Conservation (phyloP, 805 yeast genomes). For the Candida palmyrensis region DNA sequence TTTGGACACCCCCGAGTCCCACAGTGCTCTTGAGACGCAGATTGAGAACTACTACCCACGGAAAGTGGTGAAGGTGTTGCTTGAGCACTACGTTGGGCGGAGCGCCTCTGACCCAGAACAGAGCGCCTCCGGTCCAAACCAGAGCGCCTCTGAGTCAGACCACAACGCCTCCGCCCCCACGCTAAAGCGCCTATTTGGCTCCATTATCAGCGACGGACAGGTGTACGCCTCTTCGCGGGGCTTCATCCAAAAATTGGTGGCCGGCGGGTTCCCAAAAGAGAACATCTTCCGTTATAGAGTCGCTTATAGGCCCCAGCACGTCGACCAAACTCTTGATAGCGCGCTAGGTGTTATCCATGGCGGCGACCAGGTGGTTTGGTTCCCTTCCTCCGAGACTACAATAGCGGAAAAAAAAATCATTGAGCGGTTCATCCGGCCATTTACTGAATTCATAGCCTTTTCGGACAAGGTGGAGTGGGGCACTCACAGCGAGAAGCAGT, state of each 20-base stretch:
- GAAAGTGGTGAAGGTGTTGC: constrained; percentile 15
- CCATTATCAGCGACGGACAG: constrained; percentile 33
- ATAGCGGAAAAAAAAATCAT: constrained; percentile 18
- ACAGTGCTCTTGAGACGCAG: constrained; percentile 22
- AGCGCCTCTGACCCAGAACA: constrained; percentile 9
- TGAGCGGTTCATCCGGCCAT: constrained; percentile 23
- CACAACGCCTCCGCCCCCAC: too few relatives aligned
- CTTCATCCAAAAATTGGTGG: constrained; percentile 21
- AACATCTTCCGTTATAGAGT: constrained; percentile 24
- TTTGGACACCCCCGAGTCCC: constrained; percentile 22
- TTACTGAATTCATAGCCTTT: constrained; percentile 21
- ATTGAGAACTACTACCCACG: constrained; percentile 33
- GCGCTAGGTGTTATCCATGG: constrained; percentile 30
- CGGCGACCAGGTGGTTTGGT: constrained; percentile 31
- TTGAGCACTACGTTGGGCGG: constrained; percentile 17
- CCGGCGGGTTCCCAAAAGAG: constrained; percentile 21
- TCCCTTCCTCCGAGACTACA: constrained; percentile 20
- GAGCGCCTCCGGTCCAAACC: too few relatives aligned
- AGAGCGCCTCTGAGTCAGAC: too few relatives aligned
- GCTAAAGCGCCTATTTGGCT: constrained; percentile 23
- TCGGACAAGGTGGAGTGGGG: constrained; percentile 23
- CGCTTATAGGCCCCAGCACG: constrained; percentile 19
- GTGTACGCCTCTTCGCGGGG: constrained; percentile 35
- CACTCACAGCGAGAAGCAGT: constrained; percentile 14
- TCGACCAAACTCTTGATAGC: constrained; percentile 15